These are phyloP conservation scores for Amanita subjunquillea DNA, from an alignment of 768 basidiomycete genomes.

Conservation along the genomic window DNA sequence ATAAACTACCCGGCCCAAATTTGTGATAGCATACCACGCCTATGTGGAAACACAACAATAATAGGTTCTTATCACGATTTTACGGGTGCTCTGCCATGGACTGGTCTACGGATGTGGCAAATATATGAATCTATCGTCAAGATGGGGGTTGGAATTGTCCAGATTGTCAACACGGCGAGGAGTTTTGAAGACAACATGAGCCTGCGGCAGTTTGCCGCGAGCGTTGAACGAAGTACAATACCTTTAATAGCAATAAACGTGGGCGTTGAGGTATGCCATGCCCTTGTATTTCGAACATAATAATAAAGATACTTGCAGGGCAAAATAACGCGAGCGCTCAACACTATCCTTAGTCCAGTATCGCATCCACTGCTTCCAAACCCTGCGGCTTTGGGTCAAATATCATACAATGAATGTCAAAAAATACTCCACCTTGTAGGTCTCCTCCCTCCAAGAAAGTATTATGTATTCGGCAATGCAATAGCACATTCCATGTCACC, in stretches of 20 bases:
- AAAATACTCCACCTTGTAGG: conserved; percentile 54
- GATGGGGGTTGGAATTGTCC: conserved; percentile 57
- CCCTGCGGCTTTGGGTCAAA: conserved; percentile 63
- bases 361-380: conserved; percentile 63
- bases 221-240: conserved; percentile 27
- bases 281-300: neutral
- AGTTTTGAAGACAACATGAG: conserved; percentile 50
- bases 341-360: conserved; percentile 62
- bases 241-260: conserved; percentile 75
- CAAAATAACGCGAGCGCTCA: conserved; percentile 64
- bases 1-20: conserved; percentile 41
- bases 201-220: conserved; percentile 45
- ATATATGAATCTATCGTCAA: conserved; percentile 39
- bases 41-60: conserved; percentile 50
- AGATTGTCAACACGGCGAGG: conserved; percentile 60
- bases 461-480: conserved; percentile 64
- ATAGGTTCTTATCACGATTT: conserved; percentile 74
- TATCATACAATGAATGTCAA: conserved; percentile 61
- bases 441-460: conserved; percentile 43
- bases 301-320: conserved; percentile 25
- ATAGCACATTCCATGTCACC: conserved; percentile 68
- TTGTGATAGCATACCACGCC: conserved; percentile 34
- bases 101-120: conserved; percentile 34
- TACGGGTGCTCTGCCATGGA: conserved; percentile 57
- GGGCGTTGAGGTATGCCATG: conserved; percentile 29